Conservation (phyloP, 2,329 filamentous ascomycete genomes). For the Escovopsis sp. region DNA sequence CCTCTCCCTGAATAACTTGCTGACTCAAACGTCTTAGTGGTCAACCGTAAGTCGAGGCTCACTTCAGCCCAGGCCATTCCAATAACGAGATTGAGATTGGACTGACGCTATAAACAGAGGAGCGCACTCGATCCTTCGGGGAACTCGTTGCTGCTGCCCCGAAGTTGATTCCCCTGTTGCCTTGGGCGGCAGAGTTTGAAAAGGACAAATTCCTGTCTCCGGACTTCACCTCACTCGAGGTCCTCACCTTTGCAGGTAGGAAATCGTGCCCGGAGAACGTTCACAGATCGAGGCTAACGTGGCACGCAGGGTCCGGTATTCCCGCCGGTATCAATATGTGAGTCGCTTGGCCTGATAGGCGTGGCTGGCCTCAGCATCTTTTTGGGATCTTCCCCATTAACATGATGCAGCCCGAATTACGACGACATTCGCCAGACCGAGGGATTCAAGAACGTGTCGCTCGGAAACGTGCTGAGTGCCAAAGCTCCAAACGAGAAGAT, state of each 20-base stretch:
- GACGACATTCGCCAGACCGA: conserved; percentile 68
- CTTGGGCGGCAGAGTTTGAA: conserved; percentile 80
- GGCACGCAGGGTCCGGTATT: conserved; percentile 39
- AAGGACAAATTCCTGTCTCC: conserved; percentile 93
- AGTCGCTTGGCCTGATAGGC: conserved; percentile 3
- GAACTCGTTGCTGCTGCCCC: conserved; percentile 72
- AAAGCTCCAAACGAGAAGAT: conserved; percentile 87
- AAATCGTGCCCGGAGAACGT: background rate
- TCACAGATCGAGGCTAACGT: conserved; percentile 17
- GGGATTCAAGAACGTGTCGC: conserved; percentile 85
- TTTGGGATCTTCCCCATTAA: conserved; percentile 4
- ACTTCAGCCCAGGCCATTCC: no score
- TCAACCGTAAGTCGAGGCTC: conserved; percentile 44
- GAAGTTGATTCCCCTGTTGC: conserved; percentile 71
- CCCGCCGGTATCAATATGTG: conserved; percentile 53
- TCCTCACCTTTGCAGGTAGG: conserved; percentile 54
- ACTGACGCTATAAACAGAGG: conserved; percentile 29
- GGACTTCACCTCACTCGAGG: conserved; percentile 90
- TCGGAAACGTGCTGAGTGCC: conserved; percentile 84
- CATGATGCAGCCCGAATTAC: conserved; percentile 39
- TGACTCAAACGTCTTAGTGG: conserved; percentile 26
- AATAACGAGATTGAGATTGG: background rate
- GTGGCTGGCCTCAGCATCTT: no score
- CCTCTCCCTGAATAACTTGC: conserved; percentile 2
- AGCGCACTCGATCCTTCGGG: conserved; percentile 77